Conservation (phyloP, 345 rosid species). For the Odontarrhena argentea region DNA sequence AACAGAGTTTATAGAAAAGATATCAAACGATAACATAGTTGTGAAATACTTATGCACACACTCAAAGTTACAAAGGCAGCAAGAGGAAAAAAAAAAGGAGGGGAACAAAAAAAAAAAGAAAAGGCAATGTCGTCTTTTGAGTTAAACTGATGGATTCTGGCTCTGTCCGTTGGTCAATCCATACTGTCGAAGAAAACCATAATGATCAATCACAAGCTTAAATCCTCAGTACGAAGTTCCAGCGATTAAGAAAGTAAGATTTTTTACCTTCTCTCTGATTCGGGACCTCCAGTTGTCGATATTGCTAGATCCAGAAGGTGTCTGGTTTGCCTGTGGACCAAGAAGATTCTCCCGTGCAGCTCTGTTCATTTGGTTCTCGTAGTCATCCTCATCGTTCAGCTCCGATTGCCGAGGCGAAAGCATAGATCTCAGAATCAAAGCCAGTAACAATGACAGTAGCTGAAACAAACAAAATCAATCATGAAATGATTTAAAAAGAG, state of each 20-base stretch:
- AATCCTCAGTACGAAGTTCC: background rate
- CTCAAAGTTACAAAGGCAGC: slow-evolving; percentile 2
- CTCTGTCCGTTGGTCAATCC: slow-evolving; percentile 36
- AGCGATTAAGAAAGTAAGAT: background rate
- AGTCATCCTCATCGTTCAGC: slow-evolving; percentile 69
- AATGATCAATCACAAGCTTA: slow-evolving; percentile 1
- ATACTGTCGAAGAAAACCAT: slow-evolving; percentile 29
- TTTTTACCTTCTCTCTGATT: slow-evolving; percentile 82
- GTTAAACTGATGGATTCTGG: slow-evolving; percentile 39
- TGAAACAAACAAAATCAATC: slow-evolving; percentile 39
- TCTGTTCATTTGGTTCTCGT: slow-evolving; percentile 57
- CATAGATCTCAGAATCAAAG: slow-evolving; percentile 76
- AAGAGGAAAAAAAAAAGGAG: background rate
- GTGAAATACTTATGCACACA: slow-evolving; percentile 30
- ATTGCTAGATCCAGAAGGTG: slow-evolving; percentile 60
- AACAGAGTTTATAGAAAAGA: background rate
- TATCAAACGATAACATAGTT: slow-evolving; percentile 15
- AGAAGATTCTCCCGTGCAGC: slow-evolving; percentile 73
- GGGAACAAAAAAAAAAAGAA: slow-evolving; percentile 17
- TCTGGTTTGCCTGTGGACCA: slow-evolving; percentile 57
- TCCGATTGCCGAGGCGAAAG: slow-evolving; percentile 54
- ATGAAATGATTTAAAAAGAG: background rate
- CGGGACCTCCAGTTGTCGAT: slow-evolving; percentile 68
- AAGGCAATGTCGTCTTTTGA: slow-evolving; percentile 10
- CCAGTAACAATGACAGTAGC: slow-evolving; percentile 69